Evolutionary conservation across 164 flowering plant species (phyloP).

Genomic region (Umbilicus rupestris): DNA sequence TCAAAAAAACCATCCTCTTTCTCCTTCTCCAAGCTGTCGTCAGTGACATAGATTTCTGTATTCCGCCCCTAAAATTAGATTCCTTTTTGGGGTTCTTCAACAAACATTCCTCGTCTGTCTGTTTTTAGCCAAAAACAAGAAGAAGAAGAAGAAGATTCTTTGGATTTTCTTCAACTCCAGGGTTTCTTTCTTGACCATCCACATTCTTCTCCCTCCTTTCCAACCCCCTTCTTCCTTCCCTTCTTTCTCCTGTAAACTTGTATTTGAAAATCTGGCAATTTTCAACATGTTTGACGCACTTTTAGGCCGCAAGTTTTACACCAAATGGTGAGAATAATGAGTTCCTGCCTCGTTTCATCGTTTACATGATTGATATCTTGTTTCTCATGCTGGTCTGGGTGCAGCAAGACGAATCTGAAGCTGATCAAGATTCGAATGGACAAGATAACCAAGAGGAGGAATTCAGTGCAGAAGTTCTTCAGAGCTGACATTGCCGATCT

Average conservation of each 20-base stretch:
- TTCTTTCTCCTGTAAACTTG: background rate
- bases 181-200: background rate
- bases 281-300: slow-evolving; percentile 9
- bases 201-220: background rate
- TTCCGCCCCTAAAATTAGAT: too few species aligned
- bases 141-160: background rate
- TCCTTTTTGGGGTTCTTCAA: too few species aligned
- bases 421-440: slow-evolving; percentile 28
- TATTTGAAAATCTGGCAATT: background rate
- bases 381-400: background rate
- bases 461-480: slow-evolving; percentile 25
- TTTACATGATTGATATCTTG: background rate
- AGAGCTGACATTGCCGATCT: slow-evolving; percentile 41
- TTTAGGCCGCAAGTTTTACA: slow-evolving; percentile 11
- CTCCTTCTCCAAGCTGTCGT: too few species aligned
- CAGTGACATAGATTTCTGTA: too few species aligned
- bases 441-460: slow-evolving; percentile 27
- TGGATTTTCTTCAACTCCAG: background rate
- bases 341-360: background rate
- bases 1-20: too few species aligned
- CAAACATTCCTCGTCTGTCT: too few species aligned
- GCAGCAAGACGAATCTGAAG: slow-evolving; percentile 31
- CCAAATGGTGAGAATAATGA: slow-evolving; percentile 6
- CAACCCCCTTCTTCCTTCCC: background rate
- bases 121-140: too few species aligned